phyloP scores from a whole-genome alignment of 139 green algal genomes.

The Closterium sp. region DNA sequence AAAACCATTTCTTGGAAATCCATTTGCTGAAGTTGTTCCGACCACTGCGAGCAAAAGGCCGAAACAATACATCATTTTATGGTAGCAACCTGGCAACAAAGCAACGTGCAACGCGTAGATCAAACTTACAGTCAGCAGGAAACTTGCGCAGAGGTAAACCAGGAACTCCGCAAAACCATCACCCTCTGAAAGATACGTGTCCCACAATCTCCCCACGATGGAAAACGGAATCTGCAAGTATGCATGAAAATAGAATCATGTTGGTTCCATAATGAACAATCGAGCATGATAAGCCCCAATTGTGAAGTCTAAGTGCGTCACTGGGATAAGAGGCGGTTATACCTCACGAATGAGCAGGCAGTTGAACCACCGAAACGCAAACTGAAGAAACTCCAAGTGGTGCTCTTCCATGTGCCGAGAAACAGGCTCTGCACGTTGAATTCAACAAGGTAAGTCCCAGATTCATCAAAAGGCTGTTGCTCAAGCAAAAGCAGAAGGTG shows the following conservation, averaged over 20 bases:
- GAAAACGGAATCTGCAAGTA: constrained; percentile 64
- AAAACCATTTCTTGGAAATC: constrained; percentile 61
- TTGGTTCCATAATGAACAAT: neutral
- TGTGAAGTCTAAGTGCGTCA: neutral
- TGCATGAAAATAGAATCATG: neutral
- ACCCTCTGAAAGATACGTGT: constrained; percentile 85
- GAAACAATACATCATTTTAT: neutral
- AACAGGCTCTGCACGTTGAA: constrained; percentile 20
- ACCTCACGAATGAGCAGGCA: constrained; percentile 72
- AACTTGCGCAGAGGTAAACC: constrained; percentile 44
- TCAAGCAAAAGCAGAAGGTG: neutral
- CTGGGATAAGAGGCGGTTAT: neutral
- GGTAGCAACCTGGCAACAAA: neutral
- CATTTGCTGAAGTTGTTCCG: constrained; percentile 49
- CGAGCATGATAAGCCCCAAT: neutral
- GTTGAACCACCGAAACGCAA: constrained; percentile 98
- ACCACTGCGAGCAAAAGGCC: constrained; percentile 10
- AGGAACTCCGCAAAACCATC: constrained; percentile 49
- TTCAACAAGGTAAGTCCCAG: neutral
- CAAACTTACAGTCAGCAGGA: constrained; percentile 46
- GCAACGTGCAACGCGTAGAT: neutral
- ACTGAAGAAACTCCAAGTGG: constrained; percentile 93
- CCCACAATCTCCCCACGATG: constrained; percentile 78
- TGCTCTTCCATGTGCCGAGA: constrained; percentile 73
- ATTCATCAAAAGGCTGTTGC: neutral